Evolutionary conservation across 306 rosid genomes (phyloP).

Genomic region (Medicago ruthenica): DNA sequence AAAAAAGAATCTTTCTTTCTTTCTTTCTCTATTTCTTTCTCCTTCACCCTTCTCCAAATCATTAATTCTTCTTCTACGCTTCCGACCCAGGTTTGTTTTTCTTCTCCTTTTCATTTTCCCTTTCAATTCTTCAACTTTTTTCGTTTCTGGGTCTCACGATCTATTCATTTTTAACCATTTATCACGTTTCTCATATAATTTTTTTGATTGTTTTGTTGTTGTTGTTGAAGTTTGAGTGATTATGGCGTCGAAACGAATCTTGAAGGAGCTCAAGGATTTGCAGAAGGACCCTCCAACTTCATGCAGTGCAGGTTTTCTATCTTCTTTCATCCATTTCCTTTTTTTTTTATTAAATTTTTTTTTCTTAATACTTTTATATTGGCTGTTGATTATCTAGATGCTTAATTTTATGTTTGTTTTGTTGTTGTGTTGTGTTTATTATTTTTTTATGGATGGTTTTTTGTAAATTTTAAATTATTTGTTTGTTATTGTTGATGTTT

Average conservation of each 20-base stretch:
- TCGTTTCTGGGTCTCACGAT: conserved; percentile 40
- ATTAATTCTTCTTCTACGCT: conserved; percentile 6
- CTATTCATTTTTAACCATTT: conserved; percentile 22
- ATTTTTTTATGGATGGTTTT: neutral
- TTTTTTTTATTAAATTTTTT: no score
- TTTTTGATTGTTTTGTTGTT: neutral
- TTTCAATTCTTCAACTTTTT: neutral
- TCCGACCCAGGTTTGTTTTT: conserved; percentile 30
- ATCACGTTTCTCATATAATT: conserved; percentile 10
- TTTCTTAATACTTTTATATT: no score
- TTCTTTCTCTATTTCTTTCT: conserved; percentile 17
- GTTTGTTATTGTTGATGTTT: neutral
- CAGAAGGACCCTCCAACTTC: conserved; percentile 94
- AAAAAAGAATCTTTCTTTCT: neutral
- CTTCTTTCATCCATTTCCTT: neutral
- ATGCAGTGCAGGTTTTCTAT: conserved; percentile 76
- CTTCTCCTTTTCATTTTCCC: neutral
- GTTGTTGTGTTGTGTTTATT: neutral
- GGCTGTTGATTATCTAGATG: neutral
- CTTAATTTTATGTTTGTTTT: no score
- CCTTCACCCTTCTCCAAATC: conserved; percentile 31
- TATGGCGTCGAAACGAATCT: conserved; percentile 91
- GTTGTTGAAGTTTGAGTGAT: conserved; percentile 17
- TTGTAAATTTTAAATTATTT: neutral
- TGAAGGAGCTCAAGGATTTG: conserved; percentile 91